Evolutionary conservation across 2,329 filamentous ascomycete genomes (phyloP).

Genomic region (Epichloe coenophiala): DNA sequence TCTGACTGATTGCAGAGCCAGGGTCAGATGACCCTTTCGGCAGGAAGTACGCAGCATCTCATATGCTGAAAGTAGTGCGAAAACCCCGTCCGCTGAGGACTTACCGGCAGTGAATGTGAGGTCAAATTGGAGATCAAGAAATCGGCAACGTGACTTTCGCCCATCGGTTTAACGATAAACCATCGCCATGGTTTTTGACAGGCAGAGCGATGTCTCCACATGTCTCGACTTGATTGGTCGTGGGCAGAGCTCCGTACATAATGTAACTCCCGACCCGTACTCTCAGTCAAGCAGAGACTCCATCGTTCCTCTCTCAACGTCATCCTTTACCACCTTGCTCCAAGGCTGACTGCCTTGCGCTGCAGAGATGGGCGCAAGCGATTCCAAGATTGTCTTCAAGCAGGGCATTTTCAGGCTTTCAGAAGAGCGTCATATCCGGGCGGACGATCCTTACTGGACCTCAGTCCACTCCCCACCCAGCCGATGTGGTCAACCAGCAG

Average conservation of each 20-base stretch:
- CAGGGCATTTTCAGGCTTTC: conserved; percentile 93
- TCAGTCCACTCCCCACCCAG: conserved; percentile 33
- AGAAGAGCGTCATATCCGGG: conserved; percentile 76
- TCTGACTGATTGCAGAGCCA: background rate
- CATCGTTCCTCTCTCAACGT: conserved; percentile 1
- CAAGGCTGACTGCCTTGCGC: conserved; percentile 11
- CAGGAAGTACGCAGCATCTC: conserved; percentile 18
- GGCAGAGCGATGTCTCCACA: background rate
- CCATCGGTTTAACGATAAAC: background rate
- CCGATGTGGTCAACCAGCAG: background rate
- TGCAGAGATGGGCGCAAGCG: conserved; percentile 77
- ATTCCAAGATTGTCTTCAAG: conserved; percentile 98
- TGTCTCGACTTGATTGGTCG: background rate
- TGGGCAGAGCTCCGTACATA: background rate
- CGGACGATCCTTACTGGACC: conserved; percentile 86
- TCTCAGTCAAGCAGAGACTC: background rate
- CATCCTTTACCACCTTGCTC: conserved; percentile 7
- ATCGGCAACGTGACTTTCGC: background rate
- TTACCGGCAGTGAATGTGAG: background rate
- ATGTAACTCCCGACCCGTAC: background rate
- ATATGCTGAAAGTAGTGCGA: conserved; percentile 1
- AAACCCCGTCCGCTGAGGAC: background rate
- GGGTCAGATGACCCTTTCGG: conserved; percentile 8
- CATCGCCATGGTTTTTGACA: background rate
- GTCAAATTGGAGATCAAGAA: background rate